Evolutionary conservation across 2,329 filamentous ascomycete species (phyloP), one percentile per base, ranked within the genome.

Genomic region (Ampelomyces quisqualis): DNA sequence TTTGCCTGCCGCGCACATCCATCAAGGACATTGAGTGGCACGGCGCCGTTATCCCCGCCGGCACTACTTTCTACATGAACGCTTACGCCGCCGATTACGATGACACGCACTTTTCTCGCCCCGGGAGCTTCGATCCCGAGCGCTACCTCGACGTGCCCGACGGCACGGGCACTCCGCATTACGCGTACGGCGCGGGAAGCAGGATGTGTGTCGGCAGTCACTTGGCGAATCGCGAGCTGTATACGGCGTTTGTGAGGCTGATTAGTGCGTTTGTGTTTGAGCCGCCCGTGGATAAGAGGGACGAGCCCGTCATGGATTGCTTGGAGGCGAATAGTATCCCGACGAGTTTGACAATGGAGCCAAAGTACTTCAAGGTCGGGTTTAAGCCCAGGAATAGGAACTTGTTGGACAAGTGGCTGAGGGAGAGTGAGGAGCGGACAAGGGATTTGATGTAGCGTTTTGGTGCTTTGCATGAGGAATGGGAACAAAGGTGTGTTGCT

Each of bases 51-150:
- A 86, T 93, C 24, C 88, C 88, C 0, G 77, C 85, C 0, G 85
- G 85, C 1, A 90, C 85, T 1, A 88, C 84, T 2, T 89, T 91
- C 54, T 89, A 90, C 68, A 68, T 91, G 85, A 73, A 90, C 56
- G 83, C 85, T 7, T 89, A 84, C 66, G 84, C 83, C 1, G 86
- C 85, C 18, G 78, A 90, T 66, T 88, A 87, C 64, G 86, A 90
- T 58, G 73, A 76, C 4, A 65, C 69, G 0, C 85, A 88, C 60
- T 90, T 88, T 72, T 78, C 81, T 48, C 64, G 79, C 19, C 79
- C 86, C 0, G 48, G 75, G 19, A 67, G 71, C 5, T 89, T 90
- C 63, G 72, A 80, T n/a, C 83, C 85, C 0, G 85, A 89, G 49
- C 78, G 86, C 18, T 90, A 85, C 58, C 70, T 90, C 8, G 71